phyloP scores from a whole-genome alignment of 768 basidiomycete species.

The Pleurotus citrinopileatus region DNA sequence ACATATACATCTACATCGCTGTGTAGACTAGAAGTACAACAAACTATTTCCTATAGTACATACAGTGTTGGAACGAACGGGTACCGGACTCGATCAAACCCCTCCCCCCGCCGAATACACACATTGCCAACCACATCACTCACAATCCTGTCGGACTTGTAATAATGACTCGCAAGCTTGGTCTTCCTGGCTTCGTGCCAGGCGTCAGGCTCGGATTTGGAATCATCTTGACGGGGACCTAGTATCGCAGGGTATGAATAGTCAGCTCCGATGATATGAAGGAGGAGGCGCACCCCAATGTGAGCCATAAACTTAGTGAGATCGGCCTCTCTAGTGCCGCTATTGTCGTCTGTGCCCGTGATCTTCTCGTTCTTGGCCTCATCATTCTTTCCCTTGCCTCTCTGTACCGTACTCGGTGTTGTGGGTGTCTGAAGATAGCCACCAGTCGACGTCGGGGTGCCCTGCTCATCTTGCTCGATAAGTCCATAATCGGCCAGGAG shows the following conservation, averaged over 20 bases:
- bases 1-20: too few relatives aligned
- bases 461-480: slow-evolving; percentile 11
- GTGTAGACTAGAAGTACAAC: too few relatives aligned
- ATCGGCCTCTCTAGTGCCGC: slow-evolving; percentile 29
- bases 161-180: neutral
- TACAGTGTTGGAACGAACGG: too few relatives aligned
- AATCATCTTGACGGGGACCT: slow-evolving; percentile 6
- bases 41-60: too few relatives aligned
- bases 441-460: neutral
- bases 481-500: slow-evolving; percentile 46
- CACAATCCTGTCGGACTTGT: neutral
- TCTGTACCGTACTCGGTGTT: slow-evolving; percentile 7
- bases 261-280: neutral
- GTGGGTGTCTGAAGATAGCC: slow-evolving; percentile 9
- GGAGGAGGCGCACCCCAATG: slow-evolving; percentile 37
- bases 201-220: slow-evolving; percentile 1
- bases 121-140: neutral
- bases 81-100: too few relatives aligned
- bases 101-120: neutral
- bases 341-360: slow-evolving; percentile 16
- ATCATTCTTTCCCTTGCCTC: neutral
- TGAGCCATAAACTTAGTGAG: slow-evolving; percentile 45
- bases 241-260: neutral
- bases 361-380: neutral
- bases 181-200: slow-evolving; percentile 4